These are phyloP conservation scores for Houttuynia cordata DNA, from an alignment of 164 flowering plant genomes.

Conservation along the genomic window DNA sequence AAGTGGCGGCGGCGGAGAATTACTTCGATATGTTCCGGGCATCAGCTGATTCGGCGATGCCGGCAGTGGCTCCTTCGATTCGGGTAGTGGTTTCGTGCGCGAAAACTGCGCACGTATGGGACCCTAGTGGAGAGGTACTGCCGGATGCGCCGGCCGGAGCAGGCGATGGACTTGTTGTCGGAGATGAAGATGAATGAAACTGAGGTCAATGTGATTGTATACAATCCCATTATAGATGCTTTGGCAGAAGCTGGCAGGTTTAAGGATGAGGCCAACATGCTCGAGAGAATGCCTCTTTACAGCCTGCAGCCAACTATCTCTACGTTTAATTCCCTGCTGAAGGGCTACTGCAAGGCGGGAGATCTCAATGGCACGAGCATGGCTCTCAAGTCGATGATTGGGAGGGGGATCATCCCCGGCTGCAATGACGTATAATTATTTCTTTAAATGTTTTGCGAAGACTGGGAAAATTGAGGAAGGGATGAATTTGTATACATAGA, in stretches of 20 bases:
- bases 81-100: conserved; percentile 49
- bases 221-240: conserved; percentile 68
- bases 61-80: conserved; percentile 34
- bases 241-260: conserved; percentile 64
- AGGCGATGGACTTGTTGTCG: conserved; percentile 48
- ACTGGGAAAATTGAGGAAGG: conserved; percentile 55
- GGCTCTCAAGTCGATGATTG: conserved; percentile 59
- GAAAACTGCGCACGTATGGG: conserved; percentile 69
- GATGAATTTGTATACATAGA: conserved; percentile 64
- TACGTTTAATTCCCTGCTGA: conserved; percentile 58
- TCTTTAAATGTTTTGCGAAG: conserved; percentile 45
- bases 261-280: conserved; percentile 39
- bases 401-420: conserved; percentile 52
- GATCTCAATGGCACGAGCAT: conserved; percentile 35
- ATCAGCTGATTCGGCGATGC: conserved; percentile 6
- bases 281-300: conserved; percentile 38
- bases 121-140: conserved; percentile 82
- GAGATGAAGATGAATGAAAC: conserved; percentile 60
- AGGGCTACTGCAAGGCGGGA: conserved; percentile 22
- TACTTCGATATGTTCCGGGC: conserved; percentile 24
- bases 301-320: conserved; percentile 58
- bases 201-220: conserved; percentile 49
- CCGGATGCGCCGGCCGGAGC: conserved; percentile 47
- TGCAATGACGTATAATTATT: conserved; percentile 67
- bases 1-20: conserved; percentile 40